phyloP scores from a whole-genome alignment of 1,284 basidiomycete genomes.

The Mycosarcoma mackinlayi region DNA sequence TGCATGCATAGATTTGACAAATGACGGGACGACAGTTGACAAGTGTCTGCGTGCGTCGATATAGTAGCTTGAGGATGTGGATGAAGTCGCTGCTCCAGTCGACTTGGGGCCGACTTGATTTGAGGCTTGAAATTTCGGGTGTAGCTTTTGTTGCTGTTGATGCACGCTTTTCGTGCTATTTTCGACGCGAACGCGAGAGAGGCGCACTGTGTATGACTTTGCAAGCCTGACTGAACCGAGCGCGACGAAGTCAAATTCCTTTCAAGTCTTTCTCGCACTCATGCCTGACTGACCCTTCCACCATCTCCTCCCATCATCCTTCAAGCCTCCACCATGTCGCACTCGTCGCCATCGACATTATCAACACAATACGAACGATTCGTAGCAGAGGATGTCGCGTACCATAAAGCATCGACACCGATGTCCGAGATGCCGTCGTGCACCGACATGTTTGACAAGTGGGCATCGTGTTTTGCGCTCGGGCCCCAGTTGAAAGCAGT shows the following conservation, averaged over 20 bases:
- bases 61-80: too few relatives aligned
- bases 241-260: background rate
- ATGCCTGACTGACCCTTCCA: background rate
- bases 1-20: too few relatives aligned
- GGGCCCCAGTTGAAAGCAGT: slow-evolving; percentile 83
- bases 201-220: background rate
- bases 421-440: slow-evolving; percentile 57
- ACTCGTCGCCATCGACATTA: slow-evolving; percentile 5
- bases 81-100: too few relatives aligned
- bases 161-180: background rate
- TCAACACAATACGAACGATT: slow-evolving; percentile 23
- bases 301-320: background rate
- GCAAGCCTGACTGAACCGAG: slow-evolving; percentile 1
- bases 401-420: slow-evolving; percentile 59
- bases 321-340: slow-evolving; percentile 6
- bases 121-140: too few relatives aligned
- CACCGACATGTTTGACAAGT: slow-evolving; percentile 62
- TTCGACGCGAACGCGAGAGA: slow-evolving; percentile 24
- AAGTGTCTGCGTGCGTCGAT: too few relatives aligned
- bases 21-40: too few relatives aligned
- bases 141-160: too few relatives aligned
- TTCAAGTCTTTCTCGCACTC: background rate
- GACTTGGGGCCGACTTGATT: too few relatives aligned
- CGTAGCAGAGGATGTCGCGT: slow-evolving; percentile 52
- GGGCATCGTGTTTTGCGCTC: slow-evolving; percentile 71